These are phyloP conservation scores for Knoxia roxburghii DNA, from an alignment of 257 asterid genomes.

Conservation along the genomic window DNA sequence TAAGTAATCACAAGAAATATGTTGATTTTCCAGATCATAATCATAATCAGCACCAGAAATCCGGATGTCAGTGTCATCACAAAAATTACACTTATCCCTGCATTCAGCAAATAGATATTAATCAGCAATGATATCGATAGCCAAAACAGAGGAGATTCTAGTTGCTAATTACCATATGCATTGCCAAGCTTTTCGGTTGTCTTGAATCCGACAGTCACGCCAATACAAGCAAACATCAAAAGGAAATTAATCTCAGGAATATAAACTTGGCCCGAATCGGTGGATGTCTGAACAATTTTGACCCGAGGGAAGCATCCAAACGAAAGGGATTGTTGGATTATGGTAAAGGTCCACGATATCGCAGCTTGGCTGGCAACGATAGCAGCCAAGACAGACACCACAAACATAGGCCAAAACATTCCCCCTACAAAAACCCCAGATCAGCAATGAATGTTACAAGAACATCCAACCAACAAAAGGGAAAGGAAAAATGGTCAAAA, in stretches of 20 bases:
- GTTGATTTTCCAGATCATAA: conserved; percentile 56
- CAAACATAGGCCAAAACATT: conserved; percentile 55
- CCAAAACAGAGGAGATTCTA: too few relatives aligned
- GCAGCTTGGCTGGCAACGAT: conserved; percentile 56
- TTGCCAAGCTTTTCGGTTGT: conserved; percentile 37
- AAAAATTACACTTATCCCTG: conserved; percentile 55
- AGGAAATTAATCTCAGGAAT: conserved; percentile 44
- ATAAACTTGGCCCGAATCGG: conserved; percentile 44
- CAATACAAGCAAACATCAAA: conserved; percentile 45
- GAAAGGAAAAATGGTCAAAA: too few relatives aligned
- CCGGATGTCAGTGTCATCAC: conserved; percentile 51
- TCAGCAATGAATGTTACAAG: too few relatives aligned
- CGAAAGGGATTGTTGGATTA: conserved; percentile 48
- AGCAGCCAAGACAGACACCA: conserved; percentile 41
- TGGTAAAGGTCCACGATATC: conserved; percentile 51
- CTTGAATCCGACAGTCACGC: conserved; percentile 37
- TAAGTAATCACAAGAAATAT: conserved; percentile 27
- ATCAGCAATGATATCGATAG: too few relatives aligned
- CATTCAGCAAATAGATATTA: too few relatives aligned
- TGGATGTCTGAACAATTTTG: conserved; percentile 39
- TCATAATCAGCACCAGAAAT: conserved; percentile 41
- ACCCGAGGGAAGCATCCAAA: conserved; percentile 64
- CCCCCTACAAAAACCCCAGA: conserved; percentile 20
- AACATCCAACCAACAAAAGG: too few relatives aligned
- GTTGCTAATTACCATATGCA: conserved; percentile 64